These are phyloP conservation scores for Bipolaris zeicola DNA, from an alignment of 2,329 filamentous ascomycete species.

Conservation along the genomic window DNA sequence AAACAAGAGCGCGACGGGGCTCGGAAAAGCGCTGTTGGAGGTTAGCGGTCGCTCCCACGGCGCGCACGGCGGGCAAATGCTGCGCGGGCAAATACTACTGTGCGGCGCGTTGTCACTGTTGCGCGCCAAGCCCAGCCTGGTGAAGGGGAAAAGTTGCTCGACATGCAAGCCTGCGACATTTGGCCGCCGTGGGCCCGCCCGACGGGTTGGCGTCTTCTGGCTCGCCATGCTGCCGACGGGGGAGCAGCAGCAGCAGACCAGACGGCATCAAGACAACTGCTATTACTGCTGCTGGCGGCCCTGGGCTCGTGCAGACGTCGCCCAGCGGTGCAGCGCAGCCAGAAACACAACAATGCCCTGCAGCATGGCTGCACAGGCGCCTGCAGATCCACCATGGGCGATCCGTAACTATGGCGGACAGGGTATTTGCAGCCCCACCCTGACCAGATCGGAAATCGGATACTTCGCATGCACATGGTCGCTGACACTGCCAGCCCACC, in stretches of 20 bases:
- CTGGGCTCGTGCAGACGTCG: conserved; percentile 3
- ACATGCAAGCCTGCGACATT: conserved; percentile 26
- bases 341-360: conserved; percentile 36
- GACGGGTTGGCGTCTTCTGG: conserved; percentile 9
- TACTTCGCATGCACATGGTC: conserved; percentile 37
- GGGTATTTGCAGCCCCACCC: conserved; percentile 42
- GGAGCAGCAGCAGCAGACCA: too few relatives aligned
- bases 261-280: not conserved
- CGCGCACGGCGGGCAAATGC: conserved; percentile 10
- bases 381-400: conserved; percentile 45
- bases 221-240: not conserved
- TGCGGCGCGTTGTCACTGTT: conserved; percentile 19
- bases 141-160: conserved; percentile 20
- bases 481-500: conserved; percentile 30
- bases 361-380: conserved; percentile 40
- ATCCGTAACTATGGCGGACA: conserved; percentile 47
- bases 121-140: conserved; percentile 30
- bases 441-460: conserved; percentile 47
- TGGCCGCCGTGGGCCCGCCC: conserved; percentile 31
- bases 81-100: conserved; percentile 14
- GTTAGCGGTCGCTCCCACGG: conserved; percentile 19
- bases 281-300: conserved; percentile 1
- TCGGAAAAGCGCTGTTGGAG: conserved; percentile 16
- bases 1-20: conserved; percentile 44
- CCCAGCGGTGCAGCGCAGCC: conserved; percentile 14